Evolutionary conservation across 129 eudicot species (phyloP).

Genomic region (Smallanthus sonchifolius): DNA sequence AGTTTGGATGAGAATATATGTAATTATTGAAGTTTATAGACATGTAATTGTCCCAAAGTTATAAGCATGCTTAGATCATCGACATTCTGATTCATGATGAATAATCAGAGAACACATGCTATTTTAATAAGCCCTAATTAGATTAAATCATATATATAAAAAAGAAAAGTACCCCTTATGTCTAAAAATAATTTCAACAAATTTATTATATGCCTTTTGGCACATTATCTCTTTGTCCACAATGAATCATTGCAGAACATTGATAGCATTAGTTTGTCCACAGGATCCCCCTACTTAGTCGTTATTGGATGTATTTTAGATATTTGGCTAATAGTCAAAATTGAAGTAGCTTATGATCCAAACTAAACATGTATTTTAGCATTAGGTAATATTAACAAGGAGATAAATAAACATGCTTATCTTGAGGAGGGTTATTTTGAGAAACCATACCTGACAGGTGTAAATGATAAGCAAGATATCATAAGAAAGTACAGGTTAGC

Average conservation of each 20-base stretch:
- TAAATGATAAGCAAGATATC: conserved; percentile 86
- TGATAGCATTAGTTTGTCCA: neutral
- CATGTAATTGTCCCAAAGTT: no score
- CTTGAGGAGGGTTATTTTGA: conserved; percentile 4
- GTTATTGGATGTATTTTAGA: neutral
- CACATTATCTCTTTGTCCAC: neutral
- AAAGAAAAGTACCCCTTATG: neutral
- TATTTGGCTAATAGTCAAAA: neutral
- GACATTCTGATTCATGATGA: neutral
- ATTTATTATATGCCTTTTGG: neutral
- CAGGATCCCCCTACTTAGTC: neutral
- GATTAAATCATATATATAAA: neutral
- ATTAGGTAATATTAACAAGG: conserved; percentile 10
- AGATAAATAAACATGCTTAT: conserved; percentile 4
- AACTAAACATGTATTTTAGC: neutral
- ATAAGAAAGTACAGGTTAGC: conserved; percentile 94
- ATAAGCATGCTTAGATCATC: neutral
- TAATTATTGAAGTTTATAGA: no score
- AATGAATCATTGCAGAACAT: neutral
- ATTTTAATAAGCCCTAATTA: conserved; percentile 2
- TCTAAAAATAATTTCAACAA: neutral
- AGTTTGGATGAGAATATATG: no score
- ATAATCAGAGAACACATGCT: neutral
- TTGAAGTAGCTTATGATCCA: conserved; percentile 1
- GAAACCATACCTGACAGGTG: conserved; percentile 83